A percentile compares a stretch with the other conserved stretches of the same genome.
Conservation (phyloP, 1,139 yeast genomes). For the Kodamaea derodonti region DNA sequence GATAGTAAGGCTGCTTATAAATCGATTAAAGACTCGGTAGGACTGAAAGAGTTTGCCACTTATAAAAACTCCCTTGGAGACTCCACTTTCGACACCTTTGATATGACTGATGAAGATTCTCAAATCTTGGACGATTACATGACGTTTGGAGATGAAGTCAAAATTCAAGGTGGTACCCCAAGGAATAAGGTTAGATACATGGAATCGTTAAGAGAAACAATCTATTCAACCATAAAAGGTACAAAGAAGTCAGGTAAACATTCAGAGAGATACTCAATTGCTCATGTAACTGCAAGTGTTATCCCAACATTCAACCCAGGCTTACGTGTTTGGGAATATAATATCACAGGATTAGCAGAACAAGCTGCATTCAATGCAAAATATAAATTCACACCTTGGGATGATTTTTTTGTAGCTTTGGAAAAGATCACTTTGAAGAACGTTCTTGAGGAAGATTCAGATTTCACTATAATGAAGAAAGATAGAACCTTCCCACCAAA, state of each 20-base stretch:
- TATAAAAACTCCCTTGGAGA: constrained; percentile 12
- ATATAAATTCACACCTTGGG: constrained; percentile 45
- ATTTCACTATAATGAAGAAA: constrained; percentile 17
- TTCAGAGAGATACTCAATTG: constrained; percentile 62
- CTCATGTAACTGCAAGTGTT: constrained; percentile 71
- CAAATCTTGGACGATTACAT: constrained; percentile 8
- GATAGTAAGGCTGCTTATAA: constrained; percentile 68
- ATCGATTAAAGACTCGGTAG: constrained; percentile 27
- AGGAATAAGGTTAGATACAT: constrained; percentile 59
- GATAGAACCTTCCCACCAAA: constrained; percentile 69
- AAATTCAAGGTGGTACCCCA: constrained; percentile 58
- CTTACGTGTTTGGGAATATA: constrained; percentile 81
- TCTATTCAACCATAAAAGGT: constrained; percentile 49
- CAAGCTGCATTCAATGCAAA: constrained; percentile 12
- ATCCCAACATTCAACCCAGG: constrained; percentile 86
- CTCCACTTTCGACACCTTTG: constrained; percentile 4
- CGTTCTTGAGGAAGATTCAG: constrained; percentile 15
- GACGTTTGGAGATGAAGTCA: constrained; percentile 16
- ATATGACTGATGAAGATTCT: constrained; percentile 10
- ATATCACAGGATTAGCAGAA: constrained; percentile 43
- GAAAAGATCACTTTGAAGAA: constrained; percentile 25
- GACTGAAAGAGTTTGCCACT: constrained; percentile 5
- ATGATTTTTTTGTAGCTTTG: constrained; percentile 47
- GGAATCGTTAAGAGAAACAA: constrained; percentile 48
- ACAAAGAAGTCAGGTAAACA: constrained; percentile 39